Conservation (phyloP, 179 eudicot species). For the Gypsophila paniculata region DNA sequence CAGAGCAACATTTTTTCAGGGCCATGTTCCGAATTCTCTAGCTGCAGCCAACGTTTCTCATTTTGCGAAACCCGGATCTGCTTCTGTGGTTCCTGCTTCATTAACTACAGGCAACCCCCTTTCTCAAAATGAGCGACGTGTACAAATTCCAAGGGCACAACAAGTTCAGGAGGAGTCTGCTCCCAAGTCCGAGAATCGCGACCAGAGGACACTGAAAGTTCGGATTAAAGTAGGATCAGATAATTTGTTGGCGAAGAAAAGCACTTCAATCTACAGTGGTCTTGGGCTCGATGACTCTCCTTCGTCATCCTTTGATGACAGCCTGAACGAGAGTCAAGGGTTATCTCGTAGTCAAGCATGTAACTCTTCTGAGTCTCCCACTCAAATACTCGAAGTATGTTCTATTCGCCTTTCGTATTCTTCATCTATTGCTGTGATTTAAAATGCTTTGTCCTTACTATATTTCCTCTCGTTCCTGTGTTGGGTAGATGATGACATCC, state of each 20-base stretch:
- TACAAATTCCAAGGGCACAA: slow-evolving; percentile 32
- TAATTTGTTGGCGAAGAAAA: slow-evolving; percentile 56
- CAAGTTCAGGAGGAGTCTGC: slow-evolving; percentile 36
- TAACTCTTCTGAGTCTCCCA: slow-evolving; percentile 56
- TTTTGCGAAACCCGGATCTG: slow-evolving; percentile 39
- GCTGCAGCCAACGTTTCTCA: slow-evolving; percentile 48
- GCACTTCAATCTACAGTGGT: slow-evolving; percentile 79
- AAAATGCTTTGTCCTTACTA: slow-evolving; percentile 12
- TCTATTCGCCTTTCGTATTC: slow-evolving; percentile 11
- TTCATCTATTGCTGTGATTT: slow-evolving; percentile 18
- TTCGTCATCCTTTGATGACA: slow-evolving; percentile 63
- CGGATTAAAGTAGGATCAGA: slow-evolving; percentile 80
- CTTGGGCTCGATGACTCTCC: slow-evolving; percentile 96
- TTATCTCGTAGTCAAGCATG: slow-evolving; percentile 34
- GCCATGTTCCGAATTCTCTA: slow-evolving; percentile 33
- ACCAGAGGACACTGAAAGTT: slow-evolving; percentile 67
- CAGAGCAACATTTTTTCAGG: slow-evolving; percentile 47
- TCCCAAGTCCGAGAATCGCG: slow-evolving; percentile 48
- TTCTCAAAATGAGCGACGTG: slow-evolving; percentile 28
- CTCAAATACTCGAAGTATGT: slow-evolving; percentile 73
- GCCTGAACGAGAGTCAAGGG: slow-evolving; percentile 58
- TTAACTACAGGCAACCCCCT: slow-evolving; percentile 29
- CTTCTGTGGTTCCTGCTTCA: slow-evolving; percentile 38
- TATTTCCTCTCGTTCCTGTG: slow-evolving; percentile 16
- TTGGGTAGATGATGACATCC: slow-evolving; percentile 89